Percentiles rank a stretch among this genome's conserved stretches.
These are phyloP conservation scores for Centaurea solstitialis DNA, from an alignment of 129 eudicot genomes.

Conservation along the genomic window DNA sequence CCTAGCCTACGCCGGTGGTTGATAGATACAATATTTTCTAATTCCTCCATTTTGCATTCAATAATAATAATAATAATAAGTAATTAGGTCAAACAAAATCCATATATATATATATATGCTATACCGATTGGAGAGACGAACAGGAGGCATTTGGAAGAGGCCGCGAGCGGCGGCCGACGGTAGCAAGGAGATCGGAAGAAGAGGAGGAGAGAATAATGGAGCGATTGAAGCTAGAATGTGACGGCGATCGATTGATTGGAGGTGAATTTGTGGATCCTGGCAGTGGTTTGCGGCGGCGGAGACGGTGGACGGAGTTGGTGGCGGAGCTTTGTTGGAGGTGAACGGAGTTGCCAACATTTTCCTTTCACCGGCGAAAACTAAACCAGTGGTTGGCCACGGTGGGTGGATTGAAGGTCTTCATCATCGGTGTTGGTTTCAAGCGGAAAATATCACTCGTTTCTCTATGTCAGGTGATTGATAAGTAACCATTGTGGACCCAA, in stretches of 20 bases:
- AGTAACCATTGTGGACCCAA: no score
- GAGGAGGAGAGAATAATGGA: constrained; percentile 39
- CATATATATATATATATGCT: constrained; percentile 17
- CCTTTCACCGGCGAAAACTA: constrained; percentile 18
- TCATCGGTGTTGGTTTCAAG: background rate
- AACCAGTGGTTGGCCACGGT: constrained; percentile 16
- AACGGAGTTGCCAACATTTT: constrained; percentile 32
- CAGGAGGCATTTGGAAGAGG: constrained; percentile 97
- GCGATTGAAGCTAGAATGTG: constrained; percentile 57
- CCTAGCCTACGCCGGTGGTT: no score
- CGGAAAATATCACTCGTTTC: constrained; percentile 33
- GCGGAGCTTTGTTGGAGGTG: constrained; percentile 29
- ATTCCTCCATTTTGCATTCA: background rate
- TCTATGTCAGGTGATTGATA: no score
- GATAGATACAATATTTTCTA: no score
- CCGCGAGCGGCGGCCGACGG: constrained; percentile 73
- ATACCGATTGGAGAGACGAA: constrained; percentile 85
- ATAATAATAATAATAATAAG: no score
- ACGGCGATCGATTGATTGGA: constrained; percentile 57
- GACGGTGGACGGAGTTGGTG: constrained; percentile 26
- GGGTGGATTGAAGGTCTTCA: background rate
- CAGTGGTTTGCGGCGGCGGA: constrained; percentile 21
- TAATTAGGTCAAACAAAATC: background rate
- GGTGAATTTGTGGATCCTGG: constrained; percentile 13
- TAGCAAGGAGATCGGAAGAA: constrained; percentile 2